These are phyloP conservation scores for Sporothrix sp. DNA, from an alignment of 2,329 filamentous ascomycete genomes.

Conservation along the genomic window DNA sequence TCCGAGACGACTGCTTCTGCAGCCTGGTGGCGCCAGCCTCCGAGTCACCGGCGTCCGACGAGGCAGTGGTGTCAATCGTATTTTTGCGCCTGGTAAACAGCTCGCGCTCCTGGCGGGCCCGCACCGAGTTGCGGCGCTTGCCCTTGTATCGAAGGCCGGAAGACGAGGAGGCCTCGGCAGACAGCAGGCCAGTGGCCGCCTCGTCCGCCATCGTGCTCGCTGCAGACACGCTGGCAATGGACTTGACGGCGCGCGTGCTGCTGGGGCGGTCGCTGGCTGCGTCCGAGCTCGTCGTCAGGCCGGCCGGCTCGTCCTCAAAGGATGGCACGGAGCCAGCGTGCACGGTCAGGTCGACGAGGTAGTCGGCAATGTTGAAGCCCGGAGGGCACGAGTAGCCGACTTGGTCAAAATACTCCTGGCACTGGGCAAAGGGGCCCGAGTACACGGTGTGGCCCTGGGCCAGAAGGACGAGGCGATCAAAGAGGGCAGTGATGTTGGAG, in stretches of 20 bases:
- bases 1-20: conserved; percentile 34
- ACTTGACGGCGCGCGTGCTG: conserved; percentile 82
- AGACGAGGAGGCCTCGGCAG: conserved; percentile 48
- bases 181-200: conserved; percentile 31
- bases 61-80: conserved; percentile 51
- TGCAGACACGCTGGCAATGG: conserved; percentile 74
- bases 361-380: conserved; percentile 98
- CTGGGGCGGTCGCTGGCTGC: conserved; percentile 66
- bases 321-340: conserved; percentile 62
- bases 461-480: conserved; percentile 85
- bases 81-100: conserved; percentile 77
- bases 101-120: conserved; percentile 77
- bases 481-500: conserved; percentile 95
- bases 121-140: conserved; percentile 71
- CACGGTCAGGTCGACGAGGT: conserved; percentile 95
- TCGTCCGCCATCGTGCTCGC: conserved; percentile 58
- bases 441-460: conserved; percentile 87
- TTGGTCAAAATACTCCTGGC: conserved; percentile 84
- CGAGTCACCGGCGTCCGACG: conserved; percentile 47
- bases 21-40: conserved; percentile 42
- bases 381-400: conserved; percentile 89
- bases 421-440: conserved; percentile 79
- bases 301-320: conserved; percentile 38
- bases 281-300: conserved; percentile 38
- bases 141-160: conserved; percentile 47